phyloP scores from a whole-genome alignment of 805 yeast genomes.

The Priceomyces melissophilus region DNA sequence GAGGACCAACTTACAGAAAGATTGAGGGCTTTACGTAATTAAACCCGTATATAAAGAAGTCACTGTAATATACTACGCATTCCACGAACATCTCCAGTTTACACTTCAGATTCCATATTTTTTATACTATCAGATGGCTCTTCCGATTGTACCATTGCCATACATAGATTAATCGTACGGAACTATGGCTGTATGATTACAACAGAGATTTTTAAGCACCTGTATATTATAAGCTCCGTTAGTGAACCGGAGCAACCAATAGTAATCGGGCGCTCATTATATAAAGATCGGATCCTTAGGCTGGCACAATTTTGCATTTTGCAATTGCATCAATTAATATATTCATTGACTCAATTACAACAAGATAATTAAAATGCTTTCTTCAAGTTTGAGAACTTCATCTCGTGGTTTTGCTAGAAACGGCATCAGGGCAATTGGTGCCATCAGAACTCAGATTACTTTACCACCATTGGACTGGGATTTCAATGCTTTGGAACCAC shows the following conservation, averaged over 20 bases:
- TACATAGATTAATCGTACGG: too few species aligned
- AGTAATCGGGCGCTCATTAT: not conserved
- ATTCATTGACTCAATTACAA: not conserved
- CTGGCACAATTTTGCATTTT: not conserved
- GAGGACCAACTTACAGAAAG: constrained; percentile 89
- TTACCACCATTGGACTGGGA: constrained; percentile 47
- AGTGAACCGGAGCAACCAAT: constrained; percentile 6
- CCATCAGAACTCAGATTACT: constrained; percentile 26
- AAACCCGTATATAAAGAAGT: not conserved
- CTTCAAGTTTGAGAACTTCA: constrained; percentile 12
- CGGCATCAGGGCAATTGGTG: constrained; percentile 13
- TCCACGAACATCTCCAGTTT: too few species aligned
- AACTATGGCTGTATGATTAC: too few species aligned
- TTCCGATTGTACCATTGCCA: too few species aligned
- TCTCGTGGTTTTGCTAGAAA: constrained; percentile 9
- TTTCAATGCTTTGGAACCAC: constrained; percentile 47
- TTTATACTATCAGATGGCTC: too few species aligned
- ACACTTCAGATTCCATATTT: too few species aligned
- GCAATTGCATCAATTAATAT: not conserved
- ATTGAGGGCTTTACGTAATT: constrained; percentile 72
- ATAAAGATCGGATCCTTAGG: not conserved
- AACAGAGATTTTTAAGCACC: not conserved
- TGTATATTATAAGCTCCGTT: not conserved
- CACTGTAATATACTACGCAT: too few species aligned
- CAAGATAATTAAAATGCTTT: constrained; percentile 10